These are phyloP conservation scores for Monilinia vaccinii-corymbosi DNA, from an alignment of 2,329 filamentous ascomycete species.

Conservation along the genomic window DNA sequence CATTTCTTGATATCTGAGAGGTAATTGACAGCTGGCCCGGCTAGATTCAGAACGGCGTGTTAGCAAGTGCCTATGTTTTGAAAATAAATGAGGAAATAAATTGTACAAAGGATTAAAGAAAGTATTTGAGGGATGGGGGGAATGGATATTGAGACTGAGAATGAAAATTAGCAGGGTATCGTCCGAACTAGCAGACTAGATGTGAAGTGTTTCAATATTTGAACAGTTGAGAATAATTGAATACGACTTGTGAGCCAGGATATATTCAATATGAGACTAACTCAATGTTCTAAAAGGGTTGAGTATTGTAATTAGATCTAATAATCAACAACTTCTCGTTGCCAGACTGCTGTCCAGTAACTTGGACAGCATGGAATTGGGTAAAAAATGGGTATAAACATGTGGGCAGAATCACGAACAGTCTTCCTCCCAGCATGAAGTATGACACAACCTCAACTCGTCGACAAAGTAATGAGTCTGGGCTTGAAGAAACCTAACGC, in stretches of 20 bases:
- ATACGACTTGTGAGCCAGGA: too few relatives aligned
- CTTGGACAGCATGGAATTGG: too few relatives aligned
- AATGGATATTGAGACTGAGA: neutral
- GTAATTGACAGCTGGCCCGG: constrained; percentile 46
- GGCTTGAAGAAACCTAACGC: constrained; percentile 57
- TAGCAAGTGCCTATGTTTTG: neutral
- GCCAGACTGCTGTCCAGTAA: too few relatives aligned
- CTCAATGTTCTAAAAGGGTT: too few relatives aligned
- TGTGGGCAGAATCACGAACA: too few relatives aligned
- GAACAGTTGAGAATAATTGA: too few relatives aligned
- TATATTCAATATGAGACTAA: too few relatives aligned
- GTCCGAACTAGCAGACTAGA: too few relatives aligned
- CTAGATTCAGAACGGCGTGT: constrained; percentile 18
- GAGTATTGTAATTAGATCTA: too few relatives aligned
- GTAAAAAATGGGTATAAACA: neutral
- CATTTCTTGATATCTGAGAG: constrained; percentile 48
- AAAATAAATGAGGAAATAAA: neutral
- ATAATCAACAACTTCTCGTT: too few relatives aligned
- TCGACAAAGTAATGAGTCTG: constrained; percentile 33
- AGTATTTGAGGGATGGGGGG: neutral
- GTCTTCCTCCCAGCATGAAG: neutral
- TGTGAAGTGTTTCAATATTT: too few relatives aligned
- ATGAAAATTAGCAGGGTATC: neutral
- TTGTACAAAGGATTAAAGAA: neutral
- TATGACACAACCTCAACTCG: constrained; percentile 24